Evolutionary conservation across 1,284 basidiomycete genomes (phyloP), one percentile per base, ranked within the genome.

Genomic region (Leccinum huronense): DNA sequence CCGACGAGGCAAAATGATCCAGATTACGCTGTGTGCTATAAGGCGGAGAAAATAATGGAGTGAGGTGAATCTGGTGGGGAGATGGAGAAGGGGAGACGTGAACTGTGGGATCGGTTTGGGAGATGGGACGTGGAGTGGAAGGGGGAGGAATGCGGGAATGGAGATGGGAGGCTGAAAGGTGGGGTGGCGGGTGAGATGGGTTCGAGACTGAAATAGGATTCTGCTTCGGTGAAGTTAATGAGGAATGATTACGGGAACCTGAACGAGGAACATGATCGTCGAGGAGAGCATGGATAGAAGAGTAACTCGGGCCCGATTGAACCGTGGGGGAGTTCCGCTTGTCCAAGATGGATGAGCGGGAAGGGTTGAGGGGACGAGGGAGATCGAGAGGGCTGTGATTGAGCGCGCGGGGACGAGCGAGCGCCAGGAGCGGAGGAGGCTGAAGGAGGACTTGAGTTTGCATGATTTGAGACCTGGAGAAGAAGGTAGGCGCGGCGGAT

Each of bases 11-110:
- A 69, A 81, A 80, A 66, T 78, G 79, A 70, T 77, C 74, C 67
- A 81, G 80, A 61, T 81, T 71, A 67, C 77, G 79, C 64, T 79
- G 80, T 69, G 82, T 79, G 65, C 78, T 79, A 70, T 79, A 73
- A 59, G 80, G 76, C 61, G 77, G 77, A 65, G 79, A 78, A 72
- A 80, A 78, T 58, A 79, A 73, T 62, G 77, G 70, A 59, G 76
- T 69, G 16, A 73, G 72, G 70, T 76, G 78, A 70, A 77, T 62
- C 67, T 79, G 79, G 53, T 76, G 73, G 63, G 79, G 78, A 62
- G 82, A 81, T 61, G 80, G 79, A n/a, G 80, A 79, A 63, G 77
- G 76, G 45, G 80, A 77, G 56, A 76, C 63, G 68, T 75, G 71
- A 61, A 71, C 57, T 60, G 68, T 66, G 13, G 70, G 63, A 56